Base-by-base conservation (phyloP, 2,329 filamentous ascomycete genomes). In the Alternaria sp. region DNA sequence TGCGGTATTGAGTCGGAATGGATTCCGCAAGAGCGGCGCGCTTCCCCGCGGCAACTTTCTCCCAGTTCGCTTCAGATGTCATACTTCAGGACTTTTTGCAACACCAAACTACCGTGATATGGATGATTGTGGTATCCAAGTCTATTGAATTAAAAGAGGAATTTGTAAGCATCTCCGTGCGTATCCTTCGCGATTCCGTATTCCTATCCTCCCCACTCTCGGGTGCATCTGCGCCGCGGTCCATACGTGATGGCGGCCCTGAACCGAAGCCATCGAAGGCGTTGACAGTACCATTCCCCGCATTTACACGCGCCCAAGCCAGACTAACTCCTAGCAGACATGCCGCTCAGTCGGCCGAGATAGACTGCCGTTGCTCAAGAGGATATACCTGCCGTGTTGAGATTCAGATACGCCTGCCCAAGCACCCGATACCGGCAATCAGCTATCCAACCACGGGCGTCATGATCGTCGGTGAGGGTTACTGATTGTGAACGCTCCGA, bases 1-100 rank as follows among this genome's bases (percentile, higher is more conserved):
- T 83, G 56, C 82, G 81, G 85, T 87, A 90, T 71, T 89, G 84
- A 2, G 80, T 59, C 1, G 89, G 88, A 57, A 91, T 88, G 1
- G 85, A 85, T 46, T 79, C 78, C 60, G 81, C 74, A 9, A 86
- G 74, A 9, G 74, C 77, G 45, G 79, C 78, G 58, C 82, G 82
- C 62, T 84, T 83, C 55, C 76, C 77, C n/a, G 78, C 73, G 28
- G 79, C 76, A 55, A 84, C 81, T 63, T 80, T 77, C 53, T 79
- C 77, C 86, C 86, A 87, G 14, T 54, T 59, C n/a, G 60, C 43
- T 49, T 59, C 55, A 59, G 55, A 54, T 49, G 49, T 23, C 60
- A 62, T 62, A 45, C 25, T 46, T 28, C 7, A 12, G 49, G 50
- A n/a, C 41, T 45, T 58, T 44, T 49, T 15, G 10, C 37, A 37